Evolutionary conservation across 2,329 filamentous ascomycete species (phyloP), one percentile per base, ranked within the genome.

Genomic region (Scleromitrula shiraiana): DNA sequence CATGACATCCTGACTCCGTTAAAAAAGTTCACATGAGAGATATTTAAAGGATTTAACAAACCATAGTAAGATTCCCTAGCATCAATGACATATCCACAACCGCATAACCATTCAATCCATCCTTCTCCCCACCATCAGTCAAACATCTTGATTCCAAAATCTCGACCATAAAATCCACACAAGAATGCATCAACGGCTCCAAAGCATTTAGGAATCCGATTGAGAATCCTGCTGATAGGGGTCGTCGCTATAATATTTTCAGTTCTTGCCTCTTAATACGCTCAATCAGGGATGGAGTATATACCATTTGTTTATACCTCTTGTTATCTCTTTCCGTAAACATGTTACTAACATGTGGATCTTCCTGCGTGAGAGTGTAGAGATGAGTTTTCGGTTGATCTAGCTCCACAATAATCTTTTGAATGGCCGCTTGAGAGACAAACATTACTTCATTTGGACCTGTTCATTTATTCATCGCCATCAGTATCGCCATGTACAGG

Each of bases 1-100:
- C 41, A 55, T 50, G 10, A 57, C 39, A 32, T 57, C 55, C 55
- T 57, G 24, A 46, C n/a, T n/a, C n/a, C n/a, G n/a, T n/a, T n/a
- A n/a, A n/a, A n/a, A n/a, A n/a, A n/a, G n/a, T n/a, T n/a, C n/a
- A n/a, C n/a, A 12, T 36, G 19, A 36, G 17, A 17, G 17, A 10
- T n/a, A n/a, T n/a, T n/a, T n/a, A 15, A 15, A 33, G 14, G 8
- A 33, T n/a, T 19, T 4, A 15, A 20, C 33, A 9, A 19, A 37
- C 33, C 33, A 37, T 37, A 17, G 33, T 20, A 1, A 37, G 33
- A 7, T 37, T 37, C 19, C 19, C 33, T 3, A 37, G 19, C 33
- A 37, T 37, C 17, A 10, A 19, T 19, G 33, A 19, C 10, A 37
- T 19, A 19, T 37, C 33, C 2, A 37, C 10, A 20, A 37, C n/a